Base-by-base conservation (phyloP, 495 filamentous ascomycete genomes). In the Talaromyces adpressus region DNA sequence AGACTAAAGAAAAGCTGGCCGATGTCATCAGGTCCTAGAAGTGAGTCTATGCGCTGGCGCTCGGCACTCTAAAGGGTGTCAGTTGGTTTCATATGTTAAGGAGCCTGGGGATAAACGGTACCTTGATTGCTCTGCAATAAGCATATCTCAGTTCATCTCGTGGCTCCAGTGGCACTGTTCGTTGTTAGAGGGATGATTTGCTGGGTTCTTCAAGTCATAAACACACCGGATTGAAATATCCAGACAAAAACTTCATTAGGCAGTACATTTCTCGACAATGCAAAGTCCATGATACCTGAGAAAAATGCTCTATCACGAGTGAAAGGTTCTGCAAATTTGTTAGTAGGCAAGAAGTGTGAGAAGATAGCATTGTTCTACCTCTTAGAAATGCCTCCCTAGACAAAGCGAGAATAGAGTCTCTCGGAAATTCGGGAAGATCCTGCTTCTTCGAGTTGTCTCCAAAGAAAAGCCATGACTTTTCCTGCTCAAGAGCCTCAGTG, bases 191-290 rank as follows among this genome's bases (percentile, higher is more conserved):
- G 45, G 45, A 62, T 53, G 8, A 3, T 32, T 11, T 22, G 4
- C 16, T 34, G 25, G 14, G 5, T 18, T 39, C 60, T 22, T 18
- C 23, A 27, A 22, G 22, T 16, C 27, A 47, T 23, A 2, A 6
- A 71, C 77, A 39, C 63, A 84, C 84, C 68, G 65, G 91, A 85
- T 47, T 85, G 76, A 11, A 95, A 75, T 3, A 93, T 81, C 92
- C 92, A 97, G 20, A 78, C 57, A 23, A 91, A 79, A 20, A 95
- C 68, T 62, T 91, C 85, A 59, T 92, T 85, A 1, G 92, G 87
- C 6, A 94, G 74, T 14, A 72, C 73, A 39, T 77, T 73, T 62
- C 79, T 80, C 18, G 70, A 70, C 29, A 87, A 76, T 20, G 89
- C 81, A 63, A 85, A 80, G 64, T 85, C 82, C 1, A 88, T 76